Percentiles rank a stretch among this genome's conserved stretches.
phyloP scores from a whole-genome alignment of 805 yeast genomes.

The Candida hungchunana region DNA sequence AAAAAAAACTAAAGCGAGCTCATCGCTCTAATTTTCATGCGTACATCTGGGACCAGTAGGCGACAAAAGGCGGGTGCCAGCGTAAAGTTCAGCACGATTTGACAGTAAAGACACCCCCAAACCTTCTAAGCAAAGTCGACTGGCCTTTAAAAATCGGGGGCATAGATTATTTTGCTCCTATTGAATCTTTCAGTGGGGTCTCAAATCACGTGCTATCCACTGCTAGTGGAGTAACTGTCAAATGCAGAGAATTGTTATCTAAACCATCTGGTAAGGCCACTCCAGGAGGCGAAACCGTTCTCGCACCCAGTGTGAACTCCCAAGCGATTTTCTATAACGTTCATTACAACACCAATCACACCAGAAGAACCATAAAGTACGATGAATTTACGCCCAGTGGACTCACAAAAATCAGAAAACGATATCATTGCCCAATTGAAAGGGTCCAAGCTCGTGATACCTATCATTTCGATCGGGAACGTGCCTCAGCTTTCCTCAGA shows the following conservation, averaged over 20 bases:
- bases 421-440: constrained; percentile 1
- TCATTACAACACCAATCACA: too few species aligned
- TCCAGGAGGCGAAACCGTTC: too few species aligned
- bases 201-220: too few species aligned
- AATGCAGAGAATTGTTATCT: constrained; percentile 1
- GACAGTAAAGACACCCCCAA: too few species aligned
- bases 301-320: too few species aligned
- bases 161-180: too few species aligned
- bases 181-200: too few species aligned
- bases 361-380: not conserved
- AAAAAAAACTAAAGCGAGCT: constrained; percentile 7
- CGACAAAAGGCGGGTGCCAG: too few species aligned
- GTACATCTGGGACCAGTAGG: constrained; percentile 9
- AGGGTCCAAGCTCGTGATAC: constrained; percentile 54
- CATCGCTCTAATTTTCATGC: constrained; percentile 4
- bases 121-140: too few species aligned
- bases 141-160: too few species aligned
- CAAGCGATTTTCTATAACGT: too few species aligned
- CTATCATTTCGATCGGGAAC: constrained; percentile 83
- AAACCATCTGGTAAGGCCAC: constrained; percentile 1
- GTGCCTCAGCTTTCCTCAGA: constrained; percentile 83
- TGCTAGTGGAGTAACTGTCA: too few species aligned
- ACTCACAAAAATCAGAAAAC: not conserved
- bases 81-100: constrained; percentile 3
- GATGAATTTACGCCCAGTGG: constrained; percentile 1